Evolutionary conservation across 2,329 filamentous ascomycete genomes (phyloP).

Genomic region (Aspergillus felis): DNA sequence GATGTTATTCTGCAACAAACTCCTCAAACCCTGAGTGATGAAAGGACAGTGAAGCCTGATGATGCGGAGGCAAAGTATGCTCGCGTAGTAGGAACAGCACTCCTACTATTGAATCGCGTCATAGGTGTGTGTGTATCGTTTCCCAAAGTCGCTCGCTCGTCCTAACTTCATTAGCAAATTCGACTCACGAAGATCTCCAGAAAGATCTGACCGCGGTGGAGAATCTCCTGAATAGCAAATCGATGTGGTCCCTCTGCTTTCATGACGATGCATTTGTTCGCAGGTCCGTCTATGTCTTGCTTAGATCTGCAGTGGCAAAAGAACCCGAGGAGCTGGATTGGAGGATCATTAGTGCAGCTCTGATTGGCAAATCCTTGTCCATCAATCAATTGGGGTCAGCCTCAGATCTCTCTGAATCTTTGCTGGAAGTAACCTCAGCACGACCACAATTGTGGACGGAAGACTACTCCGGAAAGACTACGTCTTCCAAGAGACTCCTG

Average conservation of each 20-base stretch:
- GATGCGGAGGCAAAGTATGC: constrained; percentile 84
- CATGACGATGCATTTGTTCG: constrained; percentile 57
- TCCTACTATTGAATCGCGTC: constrained; percentile 53
- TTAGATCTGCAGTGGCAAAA: constrained; percentile 49
- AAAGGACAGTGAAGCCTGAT: constrained; percentile 75
- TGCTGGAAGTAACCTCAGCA: constrained; percentile 62
- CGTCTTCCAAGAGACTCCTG: constrained; percentile 57
- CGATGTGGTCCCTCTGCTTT: constrained; percentile 57
- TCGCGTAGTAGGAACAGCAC: constrained; percentile 64
- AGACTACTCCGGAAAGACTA: constrained; percentile 56
- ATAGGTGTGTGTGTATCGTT: constrained; percentile 35
- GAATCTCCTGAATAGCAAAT: constrained; percentile 60
- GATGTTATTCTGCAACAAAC: constrained; percentile 76
- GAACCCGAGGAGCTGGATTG: constrained; percentile 53
- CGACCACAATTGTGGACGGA: constrained; percentile 72
- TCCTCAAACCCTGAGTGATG: constrained; percentile 77
- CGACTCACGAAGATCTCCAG: constrained; percentile 49
- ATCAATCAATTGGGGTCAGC: constrained; percentile 71
- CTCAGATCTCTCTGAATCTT: constrained; percentile 62
- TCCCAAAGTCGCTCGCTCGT: not conserved
- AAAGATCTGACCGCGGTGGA: constrained; percentile 62
- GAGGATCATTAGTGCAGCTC: constrained; percentile 62
- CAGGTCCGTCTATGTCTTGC: constrained; percentile 54
- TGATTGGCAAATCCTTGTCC: constrained; percentile 71
- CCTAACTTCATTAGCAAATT: constrained; percentile 27